Conservation (phyloP, 2,329 filamentous ascomycete genomes). For the Colletotrichum cereale region DNA sequence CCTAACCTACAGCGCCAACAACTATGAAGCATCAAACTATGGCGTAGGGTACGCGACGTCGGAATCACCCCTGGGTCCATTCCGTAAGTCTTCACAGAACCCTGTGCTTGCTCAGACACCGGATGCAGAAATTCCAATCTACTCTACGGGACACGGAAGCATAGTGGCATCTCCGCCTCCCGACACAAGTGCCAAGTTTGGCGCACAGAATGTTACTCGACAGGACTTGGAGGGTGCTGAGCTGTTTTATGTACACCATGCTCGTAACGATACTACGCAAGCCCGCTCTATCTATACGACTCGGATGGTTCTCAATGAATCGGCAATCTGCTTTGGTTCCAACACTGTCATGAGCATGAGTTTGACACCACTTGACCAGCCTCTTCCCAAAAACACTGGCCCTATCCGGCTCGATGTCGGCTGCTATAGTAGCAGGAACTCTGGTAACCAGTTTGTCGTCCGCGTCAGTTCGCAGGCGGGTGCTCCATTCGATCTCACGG, state of each 20-base stretch:
- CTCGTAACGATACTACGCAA: constrained; percentile 46
- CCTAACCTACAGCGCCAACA: constrained; percentile 50
- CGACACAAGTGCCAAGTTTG: constrained; percentile 39
- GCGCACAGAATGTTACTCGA: constrained; percentile 50
- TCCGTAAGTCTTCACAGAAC: constrained; percentile 49
- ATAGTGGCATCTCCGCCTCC: constrained; percentile 49
- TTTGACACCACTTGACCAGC: constrained; percentile 49
- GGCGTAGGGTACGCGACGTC: constrained; percentile 52
- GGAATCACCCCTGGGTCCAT: constrained; percentile 49
- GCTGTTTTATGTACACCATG: constrained; percentile 53
- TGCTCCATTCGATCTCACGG: constrained; percentile 44
- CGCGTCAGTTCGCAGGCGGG: constrained; percentile 42
- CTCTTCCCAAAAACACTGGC: constrained; percentile 48
- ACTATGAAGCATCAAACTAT: constrained; percentile 53
- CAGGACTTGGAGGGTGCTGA: constrained; percentile 47
- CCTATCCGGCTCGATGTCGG: constrained; percentile 44
- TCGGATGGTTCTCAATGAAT: constrained; percentile 47
- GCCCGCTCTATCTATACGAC: constrained; percentile 50
- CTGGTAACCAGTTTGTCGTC: constrained; percentile 34
- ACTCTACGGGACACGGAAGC: constrained; percentile 52
- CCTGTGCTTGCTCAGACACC: constrained; percentile 49
- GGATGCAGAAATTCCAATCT: constrained; percentile 47
- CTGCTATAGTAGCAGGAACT: constrained; percentile 23
- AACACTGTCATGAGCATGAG: constrained; percentile 48
- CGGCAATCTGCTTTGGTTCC: constrained; percentile 44